Evolutionary conservation across 2,329 filamentous ascomycete genomes (phyloP).

Genomic region (Sporothrix sp.): DNA sequence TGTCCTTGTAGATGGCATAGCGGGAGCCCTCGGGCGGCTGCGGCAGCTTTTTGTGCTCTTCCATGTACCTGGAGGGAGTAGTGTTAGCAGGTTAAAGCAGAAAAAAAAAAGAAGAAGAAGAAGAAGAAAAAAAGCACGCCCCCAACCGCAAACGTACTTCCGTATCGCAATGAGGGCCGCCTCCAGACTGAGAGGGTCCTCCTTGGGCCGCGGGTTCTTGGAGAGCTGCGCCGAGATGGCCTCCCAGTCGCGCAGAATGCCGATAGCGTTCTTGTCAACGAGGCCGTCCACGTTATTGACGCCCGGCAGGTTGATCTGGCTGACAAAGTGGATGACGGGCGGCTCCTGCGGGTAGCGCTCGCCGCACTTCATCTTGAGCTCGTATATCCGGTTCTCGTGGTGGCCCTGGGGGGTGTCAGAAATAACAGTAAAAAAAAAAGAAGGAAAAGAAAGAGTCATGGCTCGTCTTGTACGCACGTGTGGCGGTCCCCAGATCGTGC

Average conservation of each 20-base stretch:
- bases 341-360: conserved; percentile 80
- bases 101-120: too few relatives aligned
- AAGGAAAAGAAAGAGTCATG: too few relatives aligned
- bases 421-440: too few relatives aligned
- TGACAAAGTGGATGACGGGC: conserved; percentile 84
- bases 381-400: conserved; percentile 98
- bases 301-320: conserved; percentile 91
- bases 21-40: conserved; percentile 80
- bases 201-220: conserved; percentile 23
- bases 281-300: conserved; percentile 72
- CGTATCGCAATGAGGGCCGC: conserved; percentile 28
- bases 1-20: conserved; percentile 26
- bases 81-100: neutral
- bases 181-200: conserved; percentile 28
- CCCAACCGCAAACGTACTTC: conserved; percentile 24
- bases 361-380: conserved; percentile 92
- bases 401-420: conserved; percentile 50
- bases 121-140: too few relatives aligned
- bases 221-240: conserved; percentile 76
- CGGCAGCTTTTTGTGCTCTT: conserved; percentile 88
- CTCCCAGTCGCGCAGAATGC: conserved; percentile 83
- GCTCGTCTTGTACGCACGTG: conserved; percentile 57
- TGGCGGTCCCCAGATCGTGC: conserved; percentile 91
- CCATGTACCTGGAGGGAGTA: conserved; percentile 65
- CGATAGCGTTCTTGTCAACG: conserved; percentile 76